Conservation (phyloP, 2,329 filamentous ascomycete genomes). For the Anisogramma anomala region DNA sequence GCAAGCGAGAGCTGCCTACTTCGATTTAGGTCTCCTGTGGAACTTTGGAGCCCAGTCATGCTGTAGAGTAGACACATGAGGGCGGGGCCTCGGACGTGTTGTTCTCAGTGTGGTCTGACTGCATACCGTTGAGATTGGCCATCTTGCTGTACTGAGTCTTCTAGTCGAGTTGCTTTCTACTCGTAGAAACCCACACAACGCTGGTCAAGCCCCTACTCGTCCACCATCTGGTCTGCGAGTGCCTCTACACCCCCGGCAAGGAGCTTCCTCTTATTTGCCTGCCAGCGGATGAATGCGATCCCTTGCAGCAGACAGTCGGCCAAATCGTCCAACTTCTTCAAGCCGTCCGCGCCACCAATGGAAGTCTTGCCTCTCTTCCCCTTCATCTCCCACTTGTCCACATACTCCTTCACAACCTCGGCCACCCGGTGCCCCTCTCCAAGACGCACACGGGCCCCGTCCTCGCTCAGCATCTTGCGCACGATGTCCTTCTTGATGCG, state of each 20-base stretch:
- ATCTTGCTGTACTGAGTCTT: too few species aligned
- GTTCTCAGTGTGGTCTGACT: too few species aligned
- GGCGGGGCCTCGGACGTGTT: too few species aligned
- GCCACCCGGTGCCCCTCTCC: constrained; percentile 24
- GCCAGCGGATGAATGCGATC: constrained; percentile 66
- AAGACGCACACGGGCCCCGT: constrained; percentile 16
- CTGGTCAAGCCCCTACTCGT: too few species aligned
- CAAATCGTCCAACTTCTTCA: constrained; percentile 65
- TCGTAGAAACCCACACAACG: too few species aligned
- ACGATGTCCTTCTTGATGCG: constrained; percentile 54
- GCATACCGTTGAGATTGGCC: too few species aligned
- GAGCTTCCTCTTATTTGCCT: constrained; percentile 40
- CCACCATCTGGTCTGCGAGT: constrained; percentile 13
- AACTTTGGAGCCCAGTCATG: too few species aligned
- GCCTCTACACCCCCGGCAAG: constrained; percentile 22
- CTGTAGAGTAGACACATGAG: too few species aligned
- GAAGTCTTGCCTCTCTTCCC: constrained; percentile 18
- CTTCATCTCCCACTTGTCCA: constrained; percentile 17
- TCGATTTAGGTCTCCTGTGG: too few species aligned
- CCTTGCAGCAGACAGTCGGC: constrained; percentile 72
- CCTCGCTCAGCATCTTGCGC: constrained; percentile 35
- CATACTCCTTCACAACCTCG: constrained; percentile 25
- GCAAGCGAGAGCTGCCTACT: too few species aligned
- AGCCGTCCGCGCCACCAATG: constrained; percentile 16
- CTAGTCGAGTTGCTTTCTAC: too few species aligned